These are phyloP conservation scores for Gonium pectorale DNA, from an alignment of 139 green algal genomes.

Conservation along the genomic window DNA sequence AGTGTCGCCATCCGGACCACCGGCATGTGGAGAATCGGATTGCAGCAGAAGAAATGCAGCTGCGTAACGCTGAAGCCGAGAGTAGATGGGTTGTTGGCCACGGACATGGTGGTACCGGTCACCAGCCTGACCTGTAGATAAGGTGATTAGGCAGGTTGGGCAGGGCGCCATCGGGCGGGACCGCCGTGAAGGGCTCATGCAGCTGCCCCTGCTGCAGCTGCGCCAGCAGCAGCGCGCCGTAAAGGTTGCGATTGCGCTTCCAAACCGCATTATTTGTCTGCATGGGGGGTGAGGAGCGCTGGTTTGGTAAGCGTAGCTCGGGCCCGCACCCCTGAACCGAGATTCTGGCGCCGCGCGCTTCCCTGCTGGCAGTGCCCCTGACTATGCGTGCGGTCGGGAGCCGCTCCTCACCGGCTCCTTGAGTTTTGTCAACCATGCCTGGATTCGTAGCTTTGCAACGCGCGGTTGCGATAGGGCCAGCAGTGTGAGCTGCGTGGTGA, in stretches of 20 bases:
- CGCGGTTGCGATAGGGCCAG: constrained; percentile 19
- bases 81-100: too few relatives aligned
- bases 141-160: constrained; percentile 60
- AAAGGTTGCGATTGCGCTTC: constrained; percentile 79
- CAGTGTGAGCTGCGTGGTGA: background rate
- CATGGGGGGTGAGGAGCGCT: background rate
- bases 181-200: constrained; percentile 61
- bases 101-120: too few relatives aligned
- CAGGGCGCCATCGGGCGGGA: constrained; percentile 61
- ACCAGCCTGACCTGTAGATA: constrained; percentile 47
- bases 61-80: too few relatives aligned
- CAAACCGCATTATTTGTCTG: constrained; percentile 50
- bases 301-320: too few relatives aligned
- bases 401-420: constrained; percentile 53
- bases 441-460: constrained; percentile 51
- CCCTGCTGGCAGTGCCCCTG: too few relatives aligned
- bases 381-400: background rate
- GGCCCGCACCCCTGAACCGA: too few relatives aligned
- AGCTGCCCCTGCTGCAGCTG: constrained; percentile 69
- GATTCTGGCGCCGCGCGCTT: too few relatives aligned
- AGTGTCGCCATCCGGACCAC: too few relatives aligned
- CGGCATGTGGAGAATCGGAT: too few relatives aligned
- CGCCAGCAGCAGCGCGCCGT: constrained; percentile 73
- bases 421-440: constrained; percentile 73
- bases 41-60: too few relatives aligned